Percentiles rank a stretch among this genome's conserved stretches.
Conservation (phyloP, 1,139 yeast genomes). For the Blastobotrys elegans region DNA sequence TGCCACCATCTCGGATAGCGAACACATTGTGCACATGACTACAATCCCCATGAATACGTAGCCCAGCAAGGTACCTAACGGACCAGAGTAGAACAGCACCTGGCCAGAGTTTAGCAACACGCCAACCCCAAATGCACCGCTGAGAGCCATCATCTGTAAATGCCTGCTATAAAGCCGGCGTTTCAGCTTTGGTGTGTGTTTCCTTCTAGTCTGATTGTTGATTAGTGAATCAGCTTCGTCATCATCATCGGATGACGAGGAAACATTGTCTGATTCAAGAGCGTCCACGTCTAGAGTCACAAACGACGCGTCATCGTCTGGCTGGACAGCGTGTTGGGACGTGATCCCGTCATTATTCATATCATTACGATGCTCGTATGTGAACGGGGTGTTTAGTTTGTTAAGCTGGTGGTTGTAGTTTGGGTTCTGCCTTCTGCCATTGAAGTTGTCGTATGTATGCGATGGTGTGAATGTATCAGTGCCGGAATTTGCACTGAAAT, state of each 20-base stretch:
- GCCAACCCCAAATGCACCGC: constrained; percentile 85
- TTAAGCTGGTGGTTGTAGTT: constrained; percentile 27
- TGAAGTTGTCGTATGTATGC: constrained; percentile 28
- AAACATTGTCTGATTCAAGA: constrained; percentile 24
- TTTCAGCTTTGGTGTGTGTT: constrained; percentile 27
- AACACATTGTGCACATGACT: constrained; percentile 63
- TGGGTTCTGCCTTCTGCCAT: constrained; percentile 29
- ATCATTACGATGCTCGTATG: constrained; percentile 20
- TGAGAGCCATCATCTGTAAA: constrained; percentile 74
- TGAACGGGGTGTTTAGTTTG: constrained; percentile 24
- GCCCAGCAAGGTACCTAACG: constrained; percentile 73
- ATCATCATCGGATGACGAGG: too few relatives aligned
- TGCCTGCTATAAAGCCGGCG: constrained; percentile 65
- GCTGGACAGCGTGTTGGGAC: constrained; percentile 8
- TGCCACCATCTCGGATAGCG: constrained; percentile 85
- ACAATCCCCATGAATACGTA: constrained; percentile 61
- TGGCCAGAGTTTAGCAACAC: constrained; percentile 71
- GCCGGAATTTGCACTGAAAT: constrained; percentile 20
- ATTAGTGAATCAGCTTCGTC: constrained; percentile 16
- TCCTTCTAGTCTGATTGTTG: not conserved
- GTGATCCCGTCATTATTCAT: constrained; percentile 8
- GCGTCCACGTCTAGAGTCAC: constrained; percentile 26
- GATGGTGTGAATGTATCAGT: constrained; percentile 23
- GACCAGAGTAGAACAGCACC: constrained; percentile 74
- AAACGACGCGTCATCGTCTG: constrained; percentile 22